Evolutionary conservation across 441 rosid species (phyloP), one percentile per base, ranked within the genome.

Genomic region (Dalechampia spathulata): DNA sequence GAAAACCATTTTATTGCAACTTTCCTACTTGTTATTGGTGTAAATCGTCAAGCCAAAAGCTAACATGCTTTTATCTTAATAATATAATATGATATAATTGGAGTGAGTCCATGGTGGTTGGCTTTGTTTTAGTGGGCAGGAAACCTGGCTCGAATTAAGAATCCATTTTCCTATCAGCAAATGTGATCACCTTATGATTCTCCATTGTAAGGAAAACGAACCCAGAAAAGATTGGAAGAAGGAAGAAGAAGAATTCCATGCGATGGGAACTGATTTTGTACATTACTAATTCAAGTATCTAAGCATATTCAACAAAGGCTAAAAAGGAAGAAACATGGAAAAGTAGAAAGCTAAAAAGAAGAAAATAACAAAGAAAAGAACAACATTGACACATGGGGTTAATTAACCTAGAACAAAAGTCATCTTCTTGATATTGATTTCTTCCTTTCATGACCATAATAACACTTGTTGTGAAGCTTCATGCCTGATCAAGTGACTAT

Each of bases 261-360:
- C 64, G 72, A 72, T 71, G 61, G 67, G 73, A 69, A 68, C 74
- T 60, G 74, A 72, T 63, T 80, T 78, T 88, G 83, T 82, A 76
- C 96, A 79, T 63, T 57, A 70, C 79, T 74, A 74, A 66, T 72
- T 62, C 74, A 63, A 62, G 71, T 72, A 67, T 52, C 78, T 72
- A 70, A 55, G 60, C 78, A 67, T 62, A 63, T 57, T 59, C 61
- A 77, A 70, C 65, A 71, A 58, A 58, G 41, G 52, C 61, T 63
- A 53, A 65, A 63, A 62, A 57, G 39, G 19, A 27, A 13, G 26
- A 16, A 28, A 13, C 46, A 54, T 15, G 57, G 37, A 44, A 38
- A 52, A 44, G 57, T 25, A 21, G 55, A 30, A 22, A 25, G 39
- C 50, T 48, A 56, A 49, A 60, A 47, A 66, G 7, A 39, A 39